A percentile compares a stretch with the other conserved stretches of the same genome.
Conservation (phyloP, 1,139 yeast species). For the Wickerhamiella pararugosa region DNA sequence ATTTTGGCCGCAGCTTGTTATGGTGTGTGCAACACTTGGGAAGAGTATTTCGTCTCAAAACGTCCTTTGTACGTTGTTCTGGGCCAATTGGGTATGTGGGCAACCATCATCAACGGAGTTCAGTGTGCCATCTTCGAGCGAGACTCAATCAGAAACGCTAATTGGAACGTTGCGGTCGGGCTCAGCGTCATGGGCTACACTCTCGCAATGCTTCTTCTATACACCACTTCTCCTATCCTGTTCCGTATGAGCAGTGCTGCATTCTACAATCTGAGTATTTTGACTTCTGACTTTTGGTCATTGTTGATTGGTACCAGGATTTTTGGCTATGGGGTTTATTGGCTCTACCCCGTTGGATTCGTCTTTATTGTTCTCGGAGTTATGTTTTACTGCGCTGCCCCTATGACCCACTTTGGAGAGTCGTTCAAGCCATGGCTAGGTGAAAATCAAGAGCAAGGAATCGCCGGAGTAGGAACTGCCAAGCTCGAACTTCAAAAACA, state of each 20-base stretch:
- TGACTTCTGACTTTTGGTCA: constrained; percentile 34
- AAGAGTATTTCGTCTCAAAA: constrained; percentile 32
- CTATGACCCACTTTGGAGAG: constrained; percentile 26
- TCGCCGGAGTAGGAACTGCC: constrained; percentile 31
- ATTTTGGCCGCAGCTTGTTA: constrained; percentile 31
- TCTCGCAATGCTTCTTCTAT: constrained; percentile 26
- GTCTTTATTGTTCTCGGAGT: constrained; percentile 30
- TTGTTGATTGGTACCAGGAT: constrained; percentile 29
- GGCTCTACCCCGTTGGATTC: constrained; percentile 34
- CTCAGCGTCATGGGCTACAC: constrained; percentile 32
- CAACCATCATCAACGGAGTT: constrained; percentile 28
- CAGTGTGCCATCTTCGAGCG: constrained; percentile 30
- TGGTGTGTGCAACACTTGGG: constrained; percentile 30
- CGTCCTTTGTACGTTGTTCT: constrained; percentile 31
- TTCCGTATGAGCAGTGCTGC: constrained; percentile 34
- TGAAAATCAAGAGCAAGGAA: constrained; percentile 26
- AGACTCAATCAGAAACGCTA: constrained; percentile 23
- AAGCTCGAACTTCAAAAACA: constrained; percentile 5
- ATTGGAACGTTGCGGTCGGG: constrained; percentile 28
- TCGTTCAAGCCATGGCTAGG: constrained; percentile 34
- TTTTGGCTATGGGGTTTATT: constrained; percentile 30
- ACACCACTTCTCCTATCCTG: constrained; percentile 29
- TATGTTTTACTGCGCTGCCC: constrained; percentile 27
- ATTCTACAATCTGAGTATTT: constrained; percentile 30
- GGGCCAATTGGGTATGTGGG: constrained; percentile 31